A percentile compares a stretch with the other conserved stretches of the same genome.
phyloP scores from a whole-genome alignment of 768 basidiomycete genomes.

The Boletus huronensis region DNA sequence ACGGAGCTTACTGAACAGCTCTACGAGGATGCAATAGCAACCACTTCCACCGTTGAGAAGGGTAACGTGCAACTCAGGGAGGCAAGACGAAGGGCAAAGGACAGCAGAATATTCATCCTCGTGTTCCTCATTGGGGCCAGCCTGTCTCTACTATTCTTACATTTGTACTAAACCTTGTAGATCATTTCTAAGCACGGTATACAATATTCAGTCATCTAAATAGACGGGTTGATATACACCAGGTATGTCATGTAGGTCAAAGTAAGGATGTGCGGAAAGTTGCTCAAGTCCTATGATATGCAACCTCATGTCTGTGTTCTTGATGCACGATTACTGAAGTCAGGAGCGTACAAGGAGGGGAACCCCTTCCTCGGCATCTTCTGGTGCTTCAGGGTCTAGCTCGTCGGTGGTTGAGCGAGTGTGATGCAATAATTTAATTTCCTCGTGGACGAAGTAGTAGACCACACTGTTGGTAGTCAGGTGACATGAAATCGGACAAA shows the following conservation, averaged over 20 bases:
- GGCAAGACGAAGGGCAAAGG: constrained; percentile 82
- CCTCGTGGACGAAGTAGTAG: constrained; percentile 58
- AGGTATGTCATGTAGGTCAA: background rate
- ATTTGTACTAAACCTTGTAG: constrained; percentile 65
- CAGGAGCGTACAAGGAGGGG: constrained; percentile 39
- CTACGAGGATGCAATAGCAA: constrained; percentile 91
- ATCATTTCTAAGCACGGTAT: constrained; percentile 2
- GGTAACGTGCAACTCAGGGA: constrained; percentile 89
- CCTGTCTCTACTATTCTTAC: constrained; percentile 87
- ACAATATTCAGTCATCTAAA: constrained; percentile 2
- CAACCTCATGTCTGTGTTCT: background rate
- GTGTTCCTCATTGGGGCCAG: constrained; percentile 91
- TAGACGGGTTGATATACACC: background rate
- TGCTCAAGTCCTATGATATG: background rate
- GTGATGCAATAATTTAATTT: constrained; percentile 53
- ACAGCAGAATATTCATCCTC: constrained; percentile 85
- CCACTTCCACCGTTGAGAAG: constrained; percentile 80
- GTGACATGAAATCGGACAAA: constrained; percentile 5
- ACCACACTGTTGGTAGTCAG: constrained; percentile 49
- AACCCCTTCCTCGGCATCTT: constrained; percentile 57
- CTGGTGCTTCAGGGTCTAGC: constrained; percentile 55
- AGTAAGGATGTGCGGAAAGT: background rate
- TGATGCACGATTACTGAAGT: background rate
- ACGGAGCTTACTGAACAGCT: constrained; percentile 90
- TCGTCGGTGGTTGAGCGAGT: constrained; percentile 48